Conservation (phyloP, 1,284 basidiomycete species). For the Somion occarium region DNA sequence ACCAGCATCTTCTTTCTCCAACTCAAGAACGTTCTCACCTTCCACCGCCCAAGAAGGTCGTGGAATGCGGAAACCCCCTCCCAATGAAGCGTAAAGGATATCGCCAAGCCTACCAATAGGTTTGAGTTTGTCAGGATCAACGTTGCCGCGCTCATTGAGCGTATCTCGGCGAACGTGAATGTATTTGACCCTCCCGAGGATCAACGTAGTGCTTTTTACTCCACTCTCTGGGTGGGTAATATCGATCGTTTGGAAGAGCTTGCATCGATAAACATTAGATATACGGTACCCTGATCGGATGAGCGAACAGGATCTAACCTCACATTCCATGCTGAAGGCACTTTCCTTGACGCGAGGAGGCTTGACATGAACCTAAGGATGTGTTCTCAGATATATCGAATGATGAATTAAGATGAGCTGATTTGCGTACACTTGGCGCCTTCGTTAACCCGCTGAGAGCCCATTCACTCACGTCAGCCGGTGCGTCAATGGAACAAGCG, state of each 20-base stretch:
- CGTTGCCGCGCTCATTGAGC: conserved; percentile 38
- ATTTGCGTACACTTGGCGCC: conserved; percentile 55
- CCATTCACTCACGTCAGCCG: conserved; percentile 66
- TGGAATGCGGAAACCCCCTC: conserved; percentile 52
- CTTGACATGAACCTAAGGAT: conserved; percentile 37
- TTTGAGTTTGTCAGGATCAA: conserved; percentile 58
- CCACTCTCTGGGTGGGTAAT: conserved; percentile 40
- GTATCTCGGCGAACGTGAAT: conserved; percentile 58
- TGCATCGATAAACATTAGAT: conserved; percentile 3
- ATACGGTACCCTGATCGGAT: no score
- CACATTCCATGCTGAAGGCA: conserved; percentile 72
- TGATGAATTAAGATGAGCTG: neutral
- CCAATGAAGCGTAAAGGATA: conserved; percentile 48
- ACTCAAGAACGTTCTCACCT: conserved; percentile 16
- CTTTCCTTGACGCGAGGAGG: conserved; percentile 69
- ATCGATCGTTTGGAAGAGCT: conserved; percentile 56
- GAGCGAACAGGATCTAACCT: conserved; percentile 30
- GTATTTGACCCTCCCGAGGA: conserved; percentile 60
- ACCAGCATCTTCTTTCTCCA: no score
- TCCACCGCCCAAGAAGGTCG: conserved; percentile 49
- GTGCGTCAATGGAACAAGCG: conserved; percentile 59
- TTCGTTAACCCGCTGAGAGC: conserved; percentile 63
- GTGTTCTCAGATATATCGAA: neutral
- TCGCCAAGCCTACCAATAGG: conserved; percentile 66
- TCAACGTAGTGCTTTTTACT: conserved; percentile 46